Conservation (phyloP, 2,329 filamentous ascomycete species). For the Aspergillus unguis region DNA sequence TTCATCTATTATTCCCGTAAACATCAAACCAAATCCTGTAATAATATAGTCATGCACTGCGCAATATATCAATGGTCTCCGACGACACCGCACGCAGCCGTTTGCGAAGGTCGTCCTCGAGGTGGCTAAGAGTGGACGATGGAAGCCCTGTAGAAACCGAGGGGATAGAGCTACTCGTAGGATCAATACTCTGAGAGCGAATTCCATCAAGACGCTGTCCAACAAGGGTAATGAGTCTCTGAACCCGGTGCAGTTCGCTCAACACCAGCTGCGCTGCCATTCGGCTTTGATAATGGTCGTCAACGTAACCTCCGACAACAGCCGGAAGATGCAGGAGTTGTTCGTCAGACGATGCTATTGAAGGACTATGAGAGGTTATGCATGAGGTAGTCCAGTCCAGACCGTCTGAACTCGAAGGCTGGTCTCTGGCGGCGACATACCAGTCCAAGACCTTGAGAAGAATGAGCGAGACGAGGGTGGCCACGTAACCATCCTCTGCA, state of each 20-base stretch:
- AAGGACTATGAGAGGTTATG: no score
- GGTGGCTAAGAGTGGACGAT: background rate
- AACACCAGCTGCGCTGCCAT: slow-evolving; percentile 9
- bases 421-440: slow-evolving; percentile 8
- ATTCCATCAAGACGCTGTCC: background rate
- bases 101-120: slow-evolving; percentile 8
- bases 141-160: background rate
- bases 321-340: background rate
- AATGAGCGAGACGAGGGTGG: slow-evolving; percentile 1
- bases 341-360: background rate
- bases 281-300: background rate
- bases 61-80: slow-evolving; percentile 7
- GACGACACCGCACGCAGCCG: slow-evolving; percentile 6
- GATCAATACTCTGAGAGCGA: background rate
- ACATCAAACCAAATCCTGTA: background rate
- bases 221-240: slow-evolving; percentile 1
- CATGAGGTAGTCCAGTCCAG: background rate
- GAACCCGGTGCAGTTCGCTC: slow-evolving; percentile 5
- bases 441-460: slow-evolving; percentile 6
- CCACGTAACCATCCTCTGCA: slow-evolving; percentile 4
- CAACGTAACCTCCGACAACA: background rate
- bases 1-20: no score
- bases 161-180: background rate
- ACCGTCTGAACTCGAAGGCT: background rate
- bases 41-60: background rate